Percentiles rank a stretch among this genome's conserved stretches.
Evolutionary conservation across 768 basidiomycete genomes (phyloP).

Genomic region (Suillus alpinus): DNA sequence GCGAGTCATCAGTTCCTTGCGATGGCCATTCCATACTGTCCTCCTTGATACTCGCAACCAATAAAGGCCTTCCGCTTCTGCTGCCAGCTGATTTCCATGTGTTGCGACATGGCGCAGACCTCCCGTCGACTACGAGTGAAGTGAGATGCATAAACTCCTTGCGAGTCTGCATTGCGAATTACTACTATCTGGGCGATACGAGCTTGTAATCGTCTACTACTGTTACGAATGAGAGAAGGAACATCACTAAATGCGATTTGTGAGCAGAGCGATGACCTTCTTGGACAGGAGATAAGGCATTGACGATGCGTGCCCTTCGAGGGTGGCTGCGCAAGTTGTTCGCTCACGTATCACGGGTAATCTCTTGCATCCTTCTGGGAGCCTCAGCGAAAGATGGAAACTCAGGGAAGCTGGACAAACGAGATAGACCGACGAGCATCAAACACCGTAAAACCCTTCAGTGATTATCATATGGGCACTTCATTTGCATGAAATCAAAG

Average conservation of each 20-base stretch:
- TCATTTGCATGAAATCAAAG: neutral
- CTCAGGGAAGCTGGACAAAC: neutral
- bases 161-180: neutral
- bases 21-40: neutral
- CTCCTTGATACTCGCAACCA: neutral
- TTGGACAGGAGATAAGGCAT: neutral
- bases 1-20: neutral
- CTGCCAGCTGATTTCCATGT: neutral
- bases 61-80: neutral
- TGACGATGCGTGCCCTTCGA: neutral
- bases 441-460: neutral
- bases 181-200: neutral
- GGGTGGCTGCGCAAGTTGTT: neutral
- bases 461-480: neutral
- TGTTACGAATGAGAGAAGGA: neutral
- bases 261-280: neutral
- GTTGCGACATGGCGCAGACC: neutral
- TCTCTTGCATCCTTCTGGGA: neutral
- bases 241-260: neutral
- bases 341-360: neutral
- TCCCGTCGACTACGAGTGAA: neutral
- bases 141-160: neutral
- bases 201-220: neutral
- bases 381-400: neutral
- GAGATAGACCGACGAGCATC: slow-evolving; percentile 3